A percentile compares a stretch with the other conserved stretches of the same genome.
Evolutionary conservation across 371 early-diverging fungal genomes (phyloP).

Genomic region (Mucor velutinosus): DNA sequence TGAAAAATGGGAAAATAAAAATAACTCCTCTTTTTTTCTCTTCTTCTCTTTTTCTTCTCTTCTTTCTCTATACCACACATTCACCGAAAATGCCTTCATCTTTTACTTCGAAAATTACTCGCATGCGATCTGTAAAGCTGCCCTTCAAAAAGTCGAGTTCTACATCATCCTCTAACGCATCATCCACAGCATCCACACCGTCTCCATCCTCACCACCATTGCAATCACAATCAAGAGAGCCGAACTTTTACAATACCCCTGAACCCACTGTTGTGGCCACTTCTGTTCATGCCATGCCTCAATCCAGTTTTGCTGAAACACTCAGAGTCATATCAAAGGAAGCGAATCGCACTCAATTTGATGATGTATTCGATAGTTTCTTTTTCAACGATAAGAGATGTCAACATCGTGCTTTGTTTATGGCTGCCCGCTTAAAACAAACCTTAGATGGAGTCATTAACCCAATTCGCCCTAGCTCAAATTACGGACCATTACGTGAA

Average conservation of each 20-base stretch:
- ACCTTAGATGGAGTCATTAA: constrained; percentile 24
- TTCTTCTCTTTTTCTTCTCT: constrained; percentile 7
- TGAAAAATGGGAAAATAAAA: constrained; percentile 3
- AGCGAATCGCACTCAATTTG: constrained; percentile 37
- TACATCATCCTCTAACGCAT: constrained; percentile 2
- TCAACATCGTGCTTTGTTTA: constrained; percentile 48
- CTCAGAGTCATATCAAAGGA: constrained; percentile 42
- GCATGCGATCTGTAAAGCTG: constrained; percentile 40
- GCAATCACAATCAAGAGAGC: constrained; percentile 1
- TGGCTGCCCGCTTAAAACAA: constrained; percentile 47
- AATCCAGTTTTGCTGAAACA: constrained; percentile 40
- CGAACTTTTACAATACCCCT: constrained; percentile 1
- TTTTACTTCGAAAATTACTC: constrained; percentile 36
- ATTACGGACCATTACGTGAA: constrained; percentile 9
- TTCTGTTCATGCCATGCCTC: constrained; percentile 6
- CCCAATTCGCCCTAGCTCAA: constrained; percentile 19
- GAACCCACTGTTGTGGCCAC: constrained; percentile 9
- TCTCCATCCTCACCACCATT: neutral
- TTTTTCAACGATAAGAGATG: constrained; percentile 54
- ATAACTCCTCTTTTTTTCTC: constrained; percentile 1
- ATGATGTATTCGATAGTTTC: constrained; percentile 45
- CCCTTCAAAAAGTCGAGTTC: constrained; percentile 30
- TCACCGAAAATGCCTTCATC: constrained; percentile 20
- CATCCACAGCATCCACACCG: constrained; percentile 24
- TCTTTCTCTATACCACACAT: constrained; percentile 2